Evolutionary conservation across 352 stramenopile genomes (phyloP), one percentile per base, ranked within the genome.

Genomic region (Globisporangium sylvaticum): DNA sequence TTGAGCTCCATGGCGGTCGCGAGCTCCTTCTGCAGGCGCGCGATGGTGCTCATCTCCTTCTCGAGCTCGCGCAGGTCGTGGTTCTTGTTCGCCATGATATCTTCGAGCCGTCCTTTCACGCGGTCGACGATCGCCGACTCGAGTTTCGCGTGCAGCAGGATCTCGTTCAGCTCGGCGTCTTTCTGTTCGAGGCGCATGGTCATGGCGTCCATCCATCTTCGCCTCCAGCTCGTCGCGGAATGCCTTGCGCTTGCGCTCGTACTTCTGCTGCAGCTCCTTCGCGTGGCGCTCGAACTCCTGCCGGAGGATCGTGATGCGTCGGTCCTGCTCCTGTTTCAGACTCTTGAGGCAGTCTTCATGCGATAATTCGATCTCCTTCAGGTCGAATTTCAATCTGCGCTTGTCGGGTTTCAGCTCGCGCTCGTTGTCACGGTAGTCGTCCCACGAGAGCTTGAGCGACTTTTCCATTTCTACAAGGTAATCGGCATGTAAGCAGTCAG

Each of bases 331-430:
- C 66, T 97, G 89, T 61, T 98, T 98, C 9, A 98, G 74, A 4
- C 77, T 87, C 67, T 96, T 97, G 46, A 98, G 70, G 69, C 97
- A 98, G 64, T 97, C 91, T 57, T 97, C 88, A 67, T 98, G 91
- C 3, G 80, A 91, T 4, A 97, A 69, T 62, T 98, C 91, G 46
- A 95, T 95, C 78, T 98, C 94, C 64, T 97, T 98, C 18, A 97
- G 65, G 57, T 96, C 88, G 24, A 95, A 80, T 64, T 97, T 97
- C 7, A 98, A 78, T 24, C 77, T 72, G 3, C 92, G 78, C 68
- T 90, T 94, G 72, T 98, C 94, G 8, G 72, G 81, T 69, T 98
- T 97, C 18, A 98, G 72, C 63, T 98, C 88, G 44, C 72, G 69
- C 70, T 98, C 93, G 39, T 80, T 87, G 6, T 81, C 81, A 3